Conservation (phyloP, 345 rosid genomes). For the Eucalyptus virginea region DNA sequence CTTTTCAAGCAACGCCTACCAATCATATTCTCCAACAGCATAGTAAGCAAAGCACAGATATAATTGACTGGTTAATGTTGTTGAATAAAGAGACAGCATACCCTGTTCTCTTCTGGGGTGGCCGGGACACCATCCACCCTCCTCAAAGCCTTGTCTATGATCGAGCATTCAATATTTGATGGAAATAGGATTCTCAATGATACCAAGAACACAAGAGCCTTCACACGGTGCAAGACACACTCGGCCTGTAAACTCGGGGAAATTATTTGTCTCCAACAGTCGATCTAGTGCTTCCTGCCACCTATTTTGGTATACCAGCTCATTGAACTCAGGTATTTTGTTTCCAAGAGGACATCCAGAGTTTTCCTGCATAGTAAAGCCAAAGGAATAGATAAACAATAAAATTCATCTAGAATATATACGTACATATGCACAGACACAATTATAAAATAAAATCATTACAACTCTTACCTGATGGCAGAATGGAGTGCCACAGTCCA, state of each 20-base stretch:
- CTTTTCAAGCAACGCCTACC: neutral
- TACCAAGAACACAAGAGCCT: conserved; percentile 99
- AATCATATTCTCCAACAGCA: neutral
- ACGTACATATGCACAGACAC: too few species aligned
- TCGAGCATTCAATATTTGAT: conserved; percentile 87
- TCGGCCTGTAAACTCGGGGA: conserved; percentile 97
- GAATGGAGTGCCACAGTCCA: conserved; percentile 99
- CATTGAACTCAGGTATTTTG: conserved; percentile 98
- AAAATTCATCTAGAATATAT: neutral
- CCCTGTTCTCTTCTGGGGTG: conserved; percentile 88
- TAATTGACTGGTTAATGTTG: neutral
- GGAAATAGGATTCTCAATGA: conserved; percentile 97
- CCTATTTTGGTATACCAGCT: conserved; percentile 94
- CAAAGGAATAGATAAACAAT: neutral
- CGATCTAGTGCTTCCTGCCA: conserved; percentile 98
- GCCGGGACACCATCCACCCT: conserved; percentile 99
- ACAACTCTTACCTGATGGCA: conserved; percentile 75
- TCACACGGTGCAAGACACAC: conserved; percentile 99
- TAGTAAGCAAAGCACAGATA: neutral
- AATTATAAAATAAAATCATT: neutral
- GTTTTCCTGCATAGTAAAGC: conserved; percentile 47
- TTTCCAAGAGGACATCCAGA: conserved; percentile 99
- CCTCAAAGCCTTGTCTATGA: conserved; percentile 96
- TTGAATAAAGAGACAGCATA: conserved; percentile 8
- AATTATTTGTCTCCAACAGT: conserved; percentile 92